These are phyloP conservation scores for Carnegiea gigantea DNA, from an alignment of 179 eudicot species.

Conservation along the genomic window DNA sequence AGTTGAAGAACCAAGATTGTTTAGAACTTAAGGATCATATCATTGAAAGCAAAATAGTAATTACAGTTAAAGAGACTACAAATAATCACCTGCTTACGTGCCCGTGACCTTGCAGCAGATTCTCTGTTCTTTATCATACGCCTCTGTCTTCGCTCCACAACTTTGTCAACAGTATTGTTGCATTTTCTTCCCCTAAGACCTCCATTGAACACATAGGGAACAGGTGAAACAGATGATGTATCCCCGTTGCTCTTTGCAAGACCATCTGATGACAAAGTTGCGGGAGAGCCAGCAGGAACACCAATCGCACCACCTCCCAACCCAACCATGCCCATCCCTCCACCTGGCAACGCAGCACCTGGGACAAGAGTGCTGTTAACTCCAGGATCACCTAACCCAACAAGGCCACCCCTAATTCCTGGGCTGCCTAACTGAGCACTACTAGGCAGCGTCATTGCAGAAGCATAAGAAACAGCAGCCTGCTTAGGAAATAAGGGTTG, in stretches of 20 bases:
- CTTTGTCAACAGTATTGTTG: conserved; percentile 62
- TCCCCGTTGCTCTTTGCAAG: conserved; percentile 51
- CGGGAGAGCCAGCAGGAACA: conserved; percentile 52
- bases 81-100: conserved; percentile 75
- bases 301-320: conserved; percentile 45
- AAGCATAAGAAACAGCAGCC: conserved; percentile 47
- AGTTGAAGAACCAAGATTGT: background rate
- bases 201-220: conserved; percentile 52
- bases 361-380: conserved; percentile 41
- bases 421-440: conserved; percentile 46
- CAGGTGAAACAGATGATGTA: conserved; percentile 64
- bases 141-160: conserved; percentile 81
- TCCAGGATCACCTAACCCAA: conserved; percentile 41
- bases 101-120: conserved; percentile 92
- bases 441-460: conserved; percentile 40
- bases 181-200: conserved; percentile 52
- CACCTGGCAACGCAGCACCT: conserved; percentile 43
- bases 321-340: conserved; percentile 50
- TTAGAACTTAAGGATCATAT: background rate
- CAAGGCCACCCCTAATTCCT: conserved; percentile 42
- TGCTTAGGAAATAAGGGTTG: conserved; percentile 68
- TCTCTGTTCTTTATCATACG: conserved; percentile 94
- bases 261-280: conserved; percentile 49
- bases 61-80: background rate
- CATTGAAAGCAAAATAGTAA: background rate